Conservation (phyloP, 2,329 filamentous ascomycete genomes). For the Sporothrix inflata region DNA sequence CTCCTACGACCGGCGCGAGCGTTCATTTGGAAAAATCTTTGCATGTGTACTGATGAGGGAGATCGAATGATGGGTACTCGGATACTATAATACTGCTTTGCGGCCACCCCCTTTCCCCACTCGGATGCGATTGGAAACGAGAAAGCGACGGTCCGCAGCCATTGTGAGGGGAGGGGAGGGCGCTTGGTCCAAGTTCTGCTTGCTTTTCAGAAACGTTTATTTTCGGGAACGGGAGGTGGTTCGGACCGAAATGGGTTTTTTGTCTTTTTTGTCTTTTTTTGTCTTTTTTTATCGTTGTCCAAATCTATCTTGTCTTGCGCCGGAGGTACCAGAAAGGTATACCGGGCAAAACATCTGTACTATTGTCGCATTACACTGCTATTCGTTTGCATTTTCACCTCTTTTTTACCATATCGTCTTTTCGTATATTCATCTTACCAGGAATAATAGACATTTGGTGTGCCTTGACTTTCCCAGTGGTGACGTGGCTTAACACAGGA, state of each 20-base stretch:
- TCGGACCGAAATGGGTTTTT: conserved; percentile 32
- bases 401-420: background rate
- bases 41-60: conserved; percentile 13
- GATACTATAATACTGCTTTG: conserved; percentile 28
- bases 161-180: conserved; percentile 14
- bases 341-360: conserved; percentile 49
- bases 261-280: conserved; percentile 10
- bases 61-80: conserved; percentile 22
- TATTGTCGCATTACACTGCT: conserved; percentile 52
- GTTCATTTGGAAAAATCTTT: background rate
- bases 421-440: conserved; percentile 4
- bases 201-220: conserved; percentile 21
- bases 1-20: background rate
- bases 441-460: conserved; percentile 25
- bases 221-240: conserved; percentile 18
- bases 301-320: conserved; percentile 28
- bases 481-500: background rate
- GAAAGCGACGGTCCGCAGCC: background rate
- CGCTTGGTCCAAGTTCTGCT: background rate
- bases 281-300: conserved; percentile 24
- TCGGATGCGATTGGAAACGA: conserved; percentile 16
- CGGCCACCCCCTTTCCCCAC: background rate
- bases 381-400: conserved; percentile 25
- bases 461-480: background rate
- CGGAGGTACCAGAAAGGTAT: conserved; percentile 25